Evolutionary conservation across 2,329 filamentous ascomycete species (phyloP), one percentile per base, ranked within the genome.

Genomic region (Calonectria multiphialidica): DNA sequence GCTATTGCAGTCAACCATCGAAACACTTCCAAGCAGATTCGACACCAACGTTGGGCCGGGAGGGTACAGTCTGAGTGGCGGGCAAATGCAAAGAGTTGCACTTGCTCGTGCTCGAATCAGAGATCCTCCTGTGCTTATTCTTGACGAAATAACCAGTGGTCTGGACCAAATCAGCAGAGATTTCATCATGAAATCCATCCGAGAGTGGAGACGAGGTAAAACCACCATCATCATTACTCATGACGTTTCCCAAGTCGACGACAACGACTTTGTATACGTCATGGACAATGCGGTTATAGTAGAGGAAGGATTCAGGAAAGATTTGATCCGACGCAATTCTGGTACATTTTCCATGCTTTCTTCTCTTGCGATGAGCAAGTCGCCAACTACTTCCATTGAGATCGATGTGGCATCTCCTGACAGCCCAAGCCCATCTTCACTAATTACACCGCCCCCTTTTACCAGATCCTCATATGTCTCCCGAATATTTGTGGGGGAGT

Each of bases 221-320:
- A 98, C 96, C 0, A 98, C 96, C 0, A 94, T 98, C 64, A 91
- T 98, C 75, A 96, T 98, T 77, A 98, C 97, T 0, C 96, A 98
- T 79, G 95, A 98, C 75, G 89, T 97, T 37, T 89, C 91, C 0
- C 93, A 96, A 75, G 96, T 98, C 12, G 82, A 85, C 5, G 84
- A 90, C 0, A 82, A 91, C 0, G 95, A 98, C 74, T 96, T 93
- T 73, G 89, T 97, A 0, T 98, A 96, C 76, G 89, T 98, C 13
- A 85, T 98, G 80, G 93, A 96, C 37, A 84, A 91, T 13, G 93
- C 94, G 0, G 81, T 80, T 0, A 86, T 98, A 0, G 88, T 93
- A 0, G 91, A 95, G 77, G 87, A 93, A 76, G 96, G 95, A 0
- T 89, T 90, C 72, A 88, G 90, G 28, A 85, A 85, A 50, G 85